Evolutionary conservation across 1,284 basidiomycete genomes (phyloP), one percentile per base, ranked within the genome.

Genomic region (Cerioporus squamosus): DNA sequence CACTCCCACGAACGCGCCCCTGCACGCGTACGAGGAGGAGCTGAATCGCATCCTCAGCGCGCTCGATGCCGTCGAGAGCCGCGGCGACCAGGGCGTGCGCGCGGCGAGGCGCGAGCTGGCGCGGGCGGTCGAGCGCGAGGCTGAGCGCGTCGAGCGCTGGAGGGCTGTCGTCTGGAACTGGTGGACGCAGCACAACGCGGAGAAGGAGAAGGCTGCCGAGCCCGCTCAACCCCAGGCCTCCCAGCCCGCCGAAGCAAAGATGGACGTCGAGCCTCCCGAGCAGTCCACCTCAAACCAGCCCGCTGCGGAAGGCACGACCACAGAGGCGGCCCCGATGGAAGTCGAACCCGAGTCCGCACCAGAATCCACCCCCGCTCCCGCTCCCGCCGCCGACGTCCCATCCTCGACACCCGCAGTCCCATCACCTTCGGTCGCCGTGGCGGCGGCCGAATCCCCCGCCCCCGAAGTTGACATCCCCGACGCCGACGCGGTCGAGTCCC

Each of bases 41-140:
- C 76, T 92, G 54, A 81, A 83, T 52, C 81, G 83, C 52, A 73
- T 93, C 15, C 75, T 93, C 24, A 79, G 84, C 50, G 77, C 79
- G 56, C 79, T 91, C 6, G 91, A 93, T 64, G 84, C 79, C 0
- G 80, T 92, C 15, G 82, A 89, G 62, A 88, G 84, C 62, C 80
- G 78, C 63, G 90, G 90, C 0, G 80, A 86, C 60, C 70, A 74
- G 57, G 74, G 72, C 2, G 81, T 93, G 18, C 76, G 90, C 48
- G 75, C 77, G 23, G 77, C 73, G 57, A 73, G 91, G 51, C 81
- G 85, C 68, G 76, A 75, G 9, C 77, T 90, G 2, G 89, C 91
- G 36, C 76, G 75, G 57, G 68, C 68, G 36, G 81, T 93, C 18
- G 90, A 92, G 74, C 62, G 67, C 43, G 90, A 88, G 66, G 69